Percentiles rank a stretch among this genome's conserved stretches.
Conservation (phyloP, 805 yeast species). For the Pichia eremophila region DNA sequence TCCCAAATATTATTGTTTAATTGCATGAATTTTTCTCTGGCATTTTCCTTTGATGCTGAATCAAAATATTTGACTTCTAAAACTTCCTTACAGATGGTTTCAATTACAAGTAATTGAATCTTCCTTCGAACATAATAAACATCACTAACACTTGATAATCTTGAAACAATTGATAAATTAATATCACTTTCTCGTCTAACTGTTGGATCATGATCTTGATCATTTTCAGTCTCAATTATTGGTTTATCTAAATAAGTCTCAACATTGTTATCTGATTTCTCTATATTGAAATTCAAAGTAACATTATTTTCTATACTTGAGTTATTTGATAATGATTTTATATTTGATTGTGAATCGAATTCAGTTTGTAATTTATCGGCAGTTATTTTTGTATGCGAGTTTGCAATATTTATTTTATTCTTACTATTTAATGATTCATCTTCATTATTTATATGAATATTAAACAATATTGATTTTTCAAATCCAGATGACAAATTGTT, state of each 20-base stretch:
- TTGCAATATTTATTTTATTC: conserved; percentile 1
- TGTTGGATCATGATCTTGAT: too few relatives aligned
- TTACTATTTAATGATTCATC: conserved; percentile 6
- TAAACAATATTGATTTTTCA: conserved; percentile 17
- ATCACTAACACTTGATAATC: conserved; percentile 28
- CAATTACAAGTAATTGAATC: conserved; percentile 26
- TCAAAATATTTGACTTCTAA: conserved; percentile 10
- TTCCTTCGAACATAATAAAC: conserved; percentile 27
- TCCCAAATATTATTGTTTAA: conserved; percentile 20
- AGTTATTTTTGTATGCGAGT: neutral
- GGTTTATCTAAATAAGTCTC: neutral
- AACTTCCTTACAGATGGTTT: conserved; percentile 14
- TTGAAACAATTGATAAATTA: conserved; percentile 19
- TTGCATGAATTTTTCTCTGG: conserved; percentile 10
- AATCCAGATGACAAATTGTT: conserved; percentile 17
- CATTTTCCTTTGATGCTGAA: conserved; percentile 12
- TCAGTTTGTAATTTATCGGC: conserved; percentile 1
- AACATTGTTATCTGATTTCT: neutral
- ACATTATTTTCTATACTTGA: conserved; percentile 7
- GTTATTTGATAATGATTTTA: neutral
- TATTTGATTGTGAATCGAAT: neutral
- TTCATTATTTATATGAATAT: conserved; percentile 15
- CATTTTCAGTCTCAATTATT: neutral
- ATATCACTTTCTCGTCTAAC: neutral
- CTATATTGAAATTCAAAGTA: conserved; percentile 18